A percentile compares a stretch with the other conserved stretches of the same genome.
These are phyloP conservation scores for Cucumis hystrix DNA, from an alignment of 306 rosid genomes.

Conservation along the genomic window DNA sequence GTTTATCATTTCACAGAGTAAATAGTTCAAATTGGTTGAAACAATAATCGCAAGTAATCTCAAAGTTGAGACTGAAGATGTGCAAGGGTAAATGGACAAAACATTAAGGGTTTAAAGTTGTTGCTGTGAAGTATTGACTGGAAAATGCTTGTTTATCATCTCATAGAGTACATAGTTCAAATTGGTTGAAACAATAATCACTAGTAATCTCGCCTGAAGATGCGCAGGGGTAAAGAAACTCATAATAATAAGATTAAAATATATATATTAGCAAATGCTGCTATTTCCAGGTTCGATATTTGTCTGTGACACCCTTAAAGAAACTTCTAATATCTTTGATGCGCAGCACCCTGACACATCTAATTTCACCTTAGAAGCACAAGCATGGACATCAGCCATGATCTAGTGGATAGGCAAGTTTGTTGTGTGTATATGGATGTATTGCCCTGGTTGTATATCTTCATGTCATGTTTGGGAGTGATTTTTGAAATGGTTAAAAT, in stretches of 20 bases:
- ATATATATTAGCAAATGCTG: background rate
- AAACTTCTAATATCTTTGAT: background rate
- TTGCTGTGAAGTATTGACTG: background rate
- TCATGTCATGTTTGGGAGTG: background rate
- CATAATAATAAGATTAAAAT: background rate
- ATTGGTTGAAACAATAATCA: background rate
- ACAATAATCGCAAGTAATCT: background rate
- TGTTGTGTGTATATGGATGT: background rate
- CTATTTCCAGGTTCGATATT: background rate
- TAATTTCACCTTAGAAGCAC: background rate
- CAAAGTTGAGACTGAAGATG: background rate
- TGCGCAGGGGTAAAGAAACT: background rate
- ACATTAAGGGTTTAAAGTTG: background rate
- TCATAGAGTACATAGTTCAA: background rate
- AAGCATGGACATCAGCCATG: background rate
- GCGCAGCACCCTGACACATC: background rate
- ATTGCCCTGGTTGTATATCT: background rate
- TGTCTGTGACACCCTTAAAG: background rate
- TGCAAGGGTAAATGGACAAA: background rate
- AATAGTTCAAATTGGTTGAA: background rate
- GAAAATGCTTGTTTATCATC: background rate
- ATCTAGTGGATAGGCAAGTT: background rate
- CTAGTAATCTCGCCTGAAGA: background rate
- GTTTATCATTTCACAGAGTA: background rate
- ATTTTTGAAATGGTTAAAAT: background rate